phyloP scores from a whole-genome alignment of 148 eudicot genomes.

The Arbutus unedo region DNA sequence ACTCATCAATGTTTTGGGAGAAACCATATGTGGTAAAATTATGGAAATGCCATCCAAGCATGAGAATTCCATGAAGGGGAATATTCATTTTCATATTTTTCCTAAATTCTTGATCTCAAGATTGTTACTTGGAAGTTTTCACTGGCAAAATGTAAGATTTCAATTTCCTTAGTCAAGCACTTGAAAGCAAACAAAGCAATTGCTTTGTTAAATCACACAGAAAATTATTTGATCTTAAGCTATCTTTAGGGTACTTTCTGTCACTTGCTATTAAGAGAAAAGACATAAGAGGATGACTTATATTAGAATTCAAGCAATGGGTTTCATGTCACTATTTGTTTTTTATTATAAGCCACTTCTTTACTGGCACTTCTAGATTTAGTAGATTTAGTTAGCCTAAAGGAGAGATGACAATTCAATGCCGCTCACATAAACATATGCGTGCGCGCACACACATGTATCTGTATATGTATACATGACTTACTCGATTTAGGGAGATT shows the following conservation, averaged over 20 bases:
- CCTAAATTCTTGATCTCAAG: not conserved
- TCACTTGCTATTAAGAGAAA: conserved; percentile 4
- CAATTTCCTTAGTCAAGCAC: not conserved
- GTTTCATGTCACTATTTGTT: conserved; percentile 17
- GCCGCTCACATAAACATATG: not conserved
- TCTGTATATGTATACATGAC: too few relatives aligned
- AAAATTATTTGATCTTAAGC: not conserved
- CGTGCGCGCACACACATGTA: too few relatives aligned
- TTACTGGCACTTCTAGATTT: not conserved
- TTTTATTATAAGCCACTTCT: conserved; percentile 24
- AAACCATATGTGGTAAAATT: too few relatives aligned
- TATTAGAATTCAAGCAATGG: conserved; percentile 32
- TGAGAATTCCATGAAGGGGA: too few relatives aligned
- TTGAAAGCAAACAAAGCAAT: not conserved
- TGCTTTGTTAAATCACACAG: not conserved
- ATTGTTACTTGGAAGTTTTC: not conserved
- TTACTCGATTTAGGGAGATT: too few relatives aligned
- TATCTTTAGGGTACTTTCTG: conserved; percentile 5
- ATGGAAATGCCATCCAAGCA: too few relatives aligned
- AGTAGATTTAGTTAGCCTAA: not conserved
- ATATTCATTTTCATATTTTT: not conserved
- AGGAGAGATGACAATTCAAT: not conserved
- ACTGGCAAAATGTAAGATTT: not conserved
- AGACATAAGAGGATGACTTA: conserved; percentile 21
- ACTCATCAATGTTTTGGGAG: too few relatives aligned